Percentiles rank a stretch among this genome's conserved stretches.
Conservation (phyloP, 2,329 filamentous ascomycete species). For the Colletotrichum sp. region DNA sequence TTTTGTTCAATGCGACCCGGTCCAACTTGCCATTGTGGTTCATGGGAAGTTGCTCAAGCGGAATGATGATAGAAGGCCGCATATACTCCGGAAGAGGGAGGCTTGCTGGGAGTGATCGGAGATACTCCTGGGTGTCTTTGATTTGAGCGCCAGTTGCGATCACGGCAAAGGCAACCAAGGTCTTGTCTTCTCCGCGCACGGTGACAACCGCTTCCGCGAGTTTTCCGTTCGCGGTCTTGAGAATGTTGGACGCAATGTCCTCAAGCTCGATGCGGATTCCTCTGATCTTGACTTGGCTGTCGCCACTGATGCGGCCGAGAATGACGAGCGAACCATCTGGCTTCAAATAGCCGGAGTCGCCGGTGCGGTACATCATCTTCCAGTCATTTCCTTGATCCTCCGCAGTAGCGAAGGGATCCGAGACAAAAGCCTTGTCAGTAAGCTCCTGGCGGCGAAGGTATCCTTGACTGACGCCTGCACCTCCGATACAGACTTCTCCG, state of each 20-base stretch:
- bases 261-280: conserved; percentile 51
- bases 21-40: conserved; percentile 38
- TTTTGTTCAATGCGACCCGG: conserved; percentile 25
- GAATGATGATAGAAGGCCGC: conserved; percentile 32
- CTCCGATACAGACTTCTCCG: conserved; percentile 39
- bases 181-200: conserved; percentile 20
- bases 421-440: conserved; percentile 18
- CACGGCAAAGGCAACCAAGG: conserved; percentile 34
- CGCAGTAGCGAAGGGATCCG: conserved; percentile 18
- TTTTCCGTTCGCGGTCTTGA: conserved; percentile 22
- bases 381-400: neutral
- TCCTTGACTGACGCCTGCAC: conserved; percentile 44
- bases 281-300: conserved; percentile 51
- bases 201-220: conserved; percentile 28
- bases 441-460: conserved; percentile 38
- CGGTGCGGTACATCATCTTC: conserved; percentile 42
- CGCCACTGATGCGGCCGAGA: conserved; percentile 42
- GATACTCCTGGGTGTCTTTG: conserved; percentile 1
- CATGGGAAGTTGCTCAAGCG: conserved; percentile 32
- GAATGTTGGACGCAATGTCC: conserved; percentile 37
- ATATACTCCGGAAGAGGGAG: conserved; percentile 39
- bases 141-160: conserved; percentile 5
- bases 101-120: conserved; percentile 14
- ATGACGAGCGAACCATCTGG: conserved; percentile 38
- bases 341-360: conserved; percentile 40